Base-by-base conservation (phyloP, 2,329 filamentous ascomycete species). In the Arthrobotrys megalospora region DNA sequence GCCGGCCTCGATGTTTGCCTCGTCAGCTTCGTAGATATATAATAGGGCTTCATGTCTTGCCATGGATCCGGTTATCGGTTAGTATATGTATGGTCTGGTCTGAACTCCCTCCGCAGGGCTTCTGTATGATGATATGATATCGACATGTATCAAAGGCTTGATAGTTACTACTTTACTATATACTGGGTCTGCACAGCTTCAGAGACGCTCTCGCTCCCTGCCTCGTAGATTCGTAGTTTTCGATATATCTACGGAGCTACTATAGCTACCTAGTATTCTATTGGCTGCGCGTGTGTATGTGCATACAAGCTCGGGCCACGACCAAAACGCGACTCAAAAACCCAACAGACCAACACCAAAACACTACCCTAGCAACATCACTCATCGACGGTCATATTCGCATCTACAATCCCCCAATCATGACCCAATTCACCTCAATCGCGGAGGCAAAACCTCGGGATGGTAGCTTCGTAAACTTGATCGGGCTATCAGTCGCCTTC, bases 281-380 rank as follows among this genome's bases (percentile, higher is more conserved):
- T 45, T 16, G n/a, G 6, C 11, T 6, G n/a, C 41, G 12, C 8
- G 11, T 16, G 41, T 14, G 41, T 16, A 45, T 8, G 6, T n/a
- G 24, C 41, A 45, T 14, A 12, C 41, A 14, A 8, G 8, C 41
- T 16, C 2, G 12, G 5, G 2, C 5, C n/a, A 45, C 11, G 12
- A 14, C 32, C 52, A 21, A 28, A 50, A 73, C 60, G 48, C 48
- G 62, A 43, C 53, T 19, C 69, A 28, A 77, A 77, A 69, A 70
- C 65, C 47, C 73, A 63, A 77, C 72, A 62, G 34, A 24, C 19
- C 73, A 69, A 69, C 72, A 64, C 55, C 47, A 47, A 50, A 53
- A 72, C 52, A 55, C 36, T 41, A 62, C 16, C 47, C 52, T 8
- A 36, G 6, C 19, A 43, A 48, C 28, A 32, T 32, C 24, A 4